Evolutionary conservation across 2,329 filamentous ascomycete species (phyloP).

Genomic region (Fusarium buxicola): DNA sequence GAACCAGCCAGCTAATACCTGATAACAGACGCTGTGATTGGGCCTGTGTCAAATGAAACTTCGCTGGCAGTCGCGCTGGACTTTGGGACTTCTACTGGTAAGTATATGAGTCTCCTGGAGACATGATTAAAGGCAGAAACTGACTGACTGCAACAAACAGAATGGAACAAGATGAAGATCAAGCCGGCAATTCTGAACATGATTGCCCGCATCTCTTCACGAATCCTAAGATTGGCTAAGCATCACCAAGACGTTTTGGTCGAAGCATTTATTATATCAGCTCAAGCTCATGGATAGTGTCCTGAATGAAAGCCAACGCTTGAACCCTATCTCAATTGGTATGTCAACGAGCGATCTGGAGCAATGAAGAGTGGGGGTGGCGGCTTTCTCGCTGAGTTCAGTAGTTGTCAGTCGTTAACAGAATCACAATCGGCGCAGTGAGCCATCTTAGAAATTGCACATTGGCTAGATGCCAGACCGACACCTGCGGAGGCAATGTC

Average conservation of each 20-base stretch:
- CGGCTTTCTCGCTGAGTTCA: too few species aligned
- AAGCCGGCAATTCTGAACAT: slow-evolving; percentile 2
- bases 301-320: slow-evolving; percentile 1
- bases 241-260: slow-evolving; percentile 16
- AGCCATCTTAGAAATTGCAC: too few species aligned
- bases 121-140: background rate
- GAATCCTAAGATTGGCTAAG: slow-evolving; percentile 9
- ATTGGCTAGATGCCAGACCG: too few species aligned
- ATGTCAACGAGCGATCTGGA: too few species aligned
- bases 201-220: slow-evolving; percentile 2
- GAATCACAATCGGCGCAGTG: too few species aligned
- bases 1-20: background rate
- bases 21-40: background rate
- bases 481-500: too few species aligned
- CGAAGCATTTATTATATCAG: slow-evolving; percentile 1
- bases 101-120: background rate
- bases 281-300: slow-evolving; percentile 9
- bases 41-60: background rate
- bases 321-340: slow-evolving; percentile 1
- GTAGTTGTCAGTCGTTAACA: too few species aligned
- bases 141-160: background rate
- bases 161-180: background rate
- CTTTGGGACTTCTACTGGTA: background rate
- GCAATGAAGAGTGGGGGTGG: too few species aligned
- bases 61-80: background rate